Base-by-base conservation (phyloP, 2,329 filamentous ascomycete species). In the Alternaria arbusti region DNA sequence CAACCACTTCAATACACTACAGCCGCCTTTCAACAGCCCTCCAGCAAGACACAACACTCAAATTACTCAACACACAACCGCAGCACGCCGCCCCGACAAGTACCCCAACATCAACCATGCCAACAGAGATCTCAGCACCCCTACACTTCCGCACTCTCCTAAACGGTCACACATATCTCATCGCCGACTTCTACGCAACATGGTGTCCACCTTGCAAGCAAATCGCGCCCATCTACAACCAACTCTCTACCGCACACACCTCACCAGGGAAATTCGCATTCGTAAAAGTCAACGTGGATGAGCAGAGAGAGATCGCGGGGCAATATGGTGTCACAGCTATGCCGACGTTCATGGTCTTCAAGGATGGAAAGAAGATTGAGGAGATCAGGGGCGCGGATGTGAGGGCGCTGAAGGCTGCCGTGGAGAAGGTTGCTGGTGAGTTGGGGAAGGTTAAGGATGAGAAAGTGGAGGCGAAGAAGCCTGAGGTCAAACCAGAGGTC, bases 161-260 rank as follows among this genome's bases (percentile, higher is more conserved):
- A 15, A 71, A 65, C n/a, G 65, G 66, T 0, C 73, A 78, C 63
- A 77, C 73, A n/a, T 79, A 77, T 65, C 77, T 85, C 62, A 79
- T 86, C 54, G 80, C 83, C 68, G 84, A 86, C 73, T 85, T 85
- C 79, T 84, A 83, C 73, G 84, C 84, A 13, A 83, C 82, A 66
- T 88, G 86, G 85, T 87, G 86, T 71, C 85, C 85, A 3, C 86
- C 86, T 15, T 88, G 86, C 81, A 86, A 86, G 72, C 79, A 82
- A 59, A 85, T 88, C 60, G 82, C 82, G 0, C 86, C 86, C 52
- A 77, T 84, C 65, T 84, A 86, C 75, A 81, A 82, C 54, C 81
- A 86, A 69, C 82, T 87, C 66, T 84, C 84, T 67, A 79, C 82
- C 20, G 73, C 82, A n/a, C 82, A 87, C 72, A 63, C 79, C 28